phyloP scores from a whole-genome alignment of 331 rosid genomes.

The Dryas integrifolia region DNA sequence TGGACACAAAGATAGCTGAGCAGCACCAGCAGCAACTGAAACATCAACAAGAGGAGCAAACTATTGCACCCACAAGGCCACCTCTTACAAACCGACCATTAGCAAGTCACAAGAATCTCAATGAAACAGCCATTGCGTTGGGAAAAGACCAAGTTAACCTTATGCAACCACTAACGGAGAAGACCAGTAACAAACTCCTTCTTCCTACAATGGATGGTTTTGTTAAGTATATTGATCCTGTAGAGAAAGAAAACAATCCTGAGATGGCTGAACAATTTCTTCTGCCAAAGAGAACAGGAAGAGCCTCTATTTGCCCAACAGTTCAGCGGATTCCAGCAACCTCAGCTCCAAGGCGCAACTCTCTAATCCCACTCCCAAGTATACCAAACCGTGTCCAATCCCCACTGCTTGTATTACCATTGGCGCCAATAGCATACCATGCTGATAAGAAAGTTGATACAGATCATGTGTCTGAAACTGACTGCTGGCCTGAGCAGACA shows the following conservation, averaged over 20 bases:
- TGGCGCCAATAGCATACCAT: conserved; percentile 33
- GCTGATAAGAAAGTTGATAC: conserved; percentile 48
- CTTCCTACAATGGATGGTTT: conserved; percentile 50
- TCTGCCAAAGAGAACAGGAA: conserved; percentile 62
- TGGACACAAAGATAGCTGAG: conserved; percentile 86
- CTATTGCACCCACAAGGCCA: conserved; percentile 40
- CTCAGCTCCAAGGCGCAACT: conserved; percentile 62
- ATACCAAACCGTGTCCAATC: conserved; percentile 43
- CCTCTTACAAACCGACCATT: conserved; percentile 45
- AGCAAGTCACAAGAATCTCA: conserved; percentile 52
- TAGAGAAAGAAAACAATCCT: conserved; percentile 87
- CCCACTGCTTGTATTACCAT: conserved; percentile 40
- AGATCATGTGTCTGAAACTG: conserved; percentile 41
- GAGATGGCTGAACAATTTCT: conserved; percentile 47
- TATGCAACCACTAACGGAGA: conserved; percentile 52
- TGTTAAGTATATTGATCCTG: conserved; percentile 48
- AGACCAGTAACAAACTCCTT: conserved; percentile 47
- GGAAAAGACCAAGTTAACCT: conserved; percentile 52
- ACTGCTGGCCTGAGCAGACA: conserved; percentile 44
- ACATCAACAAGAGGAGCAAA: conserved; percentile 64
- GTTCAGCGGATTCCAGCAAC: conserved; percentile 46
- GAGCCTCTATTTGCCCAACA: conserved; percentile 75
- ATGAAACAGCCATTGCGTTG: conserved; percentile 38
- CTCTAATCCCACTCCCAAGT: conserved; percentile 77
- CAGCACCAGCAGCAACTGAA: conserved; percentile 62